Base-by-base conservation (phyloP, 2,329 filamentous ascomycete genomes). In the Xylariomycetidae sp. region DNA sequence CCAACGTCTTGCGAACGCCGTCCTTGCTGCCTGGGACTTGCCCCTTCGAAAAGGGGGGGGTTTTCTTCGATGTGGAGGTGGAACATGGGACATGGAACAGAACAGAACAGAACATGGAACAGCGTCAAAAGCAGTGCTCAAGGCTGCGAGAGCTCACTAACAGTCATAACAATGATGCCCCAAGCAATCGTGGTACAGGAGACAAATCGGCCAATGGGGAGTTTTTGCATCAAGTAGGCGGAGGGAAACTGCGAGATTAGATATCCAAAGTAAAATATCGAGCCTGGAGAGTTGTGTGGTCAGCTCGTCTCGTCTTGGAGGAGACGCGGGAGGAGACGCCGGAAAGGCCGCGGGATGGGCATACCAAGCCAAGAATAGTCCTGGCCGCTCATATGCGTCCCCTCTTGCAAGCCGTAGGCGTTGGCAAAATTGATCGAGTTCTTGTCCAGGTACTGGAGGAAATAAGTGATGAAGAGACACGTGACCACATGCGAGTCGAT, bases 211-310 rank as follows among this genome's bases (percentile, higher is more conserved):
- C 63, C 69, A 5, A 71, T 61, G 3, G 63, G 66, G 3, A 72
- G 52, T 7, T 56, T 59, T 31, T 70, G 67, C 7, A 73, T 61
- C 1, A 72, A 54, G 27, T 63, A 63, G 8, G 59, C 60, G 7
- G 64, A 60, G 0, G 65, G 63, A 19, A 66, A 63, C 34, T 69
- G 63, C 6, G 61, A 63, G 20, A 63, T 49, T 1, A 72, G 54
- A 27, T 64, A 63, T 25, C 67, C 68, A 37, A 72, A 65, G 44
- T 71, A 72, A 49, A 73, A 72, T 33, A 72, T 68, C 10, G 65
- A 70, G 13, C 60, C 61, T 38, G 25, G 9, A 15, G 10, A 37
- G 7, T 3, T n/a, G 17, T 15, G 16, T n/a, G 16, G 18, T 46
- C 16, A 44, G 37, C 31, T 19, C 8, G 12, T 17, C n/a, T n/a